phyloP scores from a whole-genome alignment of 208 protist genomes.

The Leishmania turanica region DNA sequence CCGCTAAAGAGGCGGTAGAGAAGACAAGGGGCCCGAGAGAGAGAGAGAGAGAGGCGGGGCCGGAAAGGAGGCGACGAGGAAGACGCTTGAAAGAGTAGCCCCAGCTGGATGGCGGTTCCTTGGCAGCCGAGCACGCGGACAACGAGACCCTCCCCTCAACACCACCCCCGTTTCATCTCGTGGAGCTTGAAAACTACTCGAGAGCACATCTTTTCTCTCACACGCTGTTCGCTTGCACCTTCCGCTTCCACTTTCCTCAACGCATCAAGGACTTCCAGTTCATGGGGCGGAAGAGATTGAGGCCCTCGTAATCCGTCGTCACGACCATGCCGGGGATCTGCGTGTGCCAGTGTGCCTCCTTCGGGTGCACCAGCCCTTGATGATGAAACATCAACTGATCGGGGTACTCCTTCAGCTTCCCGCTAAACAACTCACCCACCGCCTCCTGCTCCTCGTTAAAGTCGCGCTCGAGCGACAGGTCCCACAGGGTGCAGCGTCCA shows the following conservation, averaged over 20 bases:
- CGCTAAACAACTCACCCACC: slow-evolving; percentile 76
- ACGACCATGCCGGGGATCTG: slow-evolving; percentile 97
- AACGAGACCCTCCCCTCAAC: not conserved
- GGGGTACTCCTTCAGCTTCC: slow-evolving; percentile 78
- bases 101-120: not conserved
- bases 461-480: slow-evolving; percentile 97
- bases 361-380: slow-evolving; percentile 95
- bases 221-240: slow-evolving; percentile 6
- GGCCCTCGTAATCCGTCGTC: slow-evolving; percentile 95
- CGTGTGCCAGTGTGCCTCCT: slow-evolving; percentile 98
- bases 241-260: slow-evolving; percentile 24
- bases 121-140: not conserved
- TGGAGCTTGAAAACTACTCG: not conserved
- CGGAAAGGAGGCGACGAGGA: not conserved
- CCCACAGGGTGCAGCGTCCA: slow-evolving; percentile 97
- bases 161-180: not conserved
- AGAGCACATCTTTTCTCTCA: not conserved
- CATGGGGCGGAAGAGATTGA: slow-evolving; percentile 97
- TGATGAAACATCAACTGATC: slow-evolving; percentile 98
- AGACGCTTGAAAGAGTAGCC: not conserved
- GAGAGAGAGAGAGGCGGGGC: not conserved
- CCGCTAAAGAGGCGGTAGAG: not conserved
- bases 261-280: slow-evolving; percentile 94
- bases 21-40: not conserved
- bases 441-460: slow-evolving; percentile 91